Conservation (phyloP, 116 monocot species). For the Cymodocea nodosa region DNA sequence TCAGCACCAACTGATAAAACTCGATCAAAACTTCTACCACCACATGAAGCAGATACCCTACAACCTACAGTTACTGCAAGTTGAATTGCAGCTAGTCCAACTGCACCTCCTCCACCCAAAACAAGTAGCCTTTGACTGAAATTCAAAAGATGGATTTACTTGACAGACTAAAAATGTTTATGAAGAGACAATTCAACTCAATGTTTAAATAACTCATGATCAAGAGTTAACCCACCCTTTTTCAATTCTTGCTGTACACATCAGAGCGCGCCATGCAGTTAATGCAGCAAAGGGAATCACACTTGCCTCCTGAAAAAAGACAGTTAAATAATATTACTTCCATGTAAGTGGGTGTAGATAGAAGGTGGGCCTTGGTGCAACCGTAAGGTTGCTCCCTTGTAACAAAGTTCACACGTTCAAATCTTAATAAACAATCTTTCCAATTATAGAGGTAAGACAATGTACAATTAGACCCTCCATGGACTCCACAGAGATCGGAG, state of each 20-base stretch:
- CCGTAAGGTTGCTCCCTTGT: too few relatives aligned
- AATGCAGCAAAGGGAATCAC: slow-evolving; percentile 98
- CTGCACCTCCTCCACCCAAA: slow-evolving; percentile 96
- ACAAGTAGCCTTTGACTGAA: slow-evolving; percentile 83
- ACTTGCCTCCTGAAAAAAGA: slow-evolving; percentile 72
- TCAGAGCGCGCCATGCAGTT: slow-evolving; percentile 96
- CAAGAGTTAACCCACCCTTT: slow-evolving; percentile 43
- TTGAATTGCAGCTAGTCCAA: slow-evolving; percentile 95
- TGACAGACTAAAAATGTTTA: neutral
- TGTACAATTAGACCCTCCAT: too few relatives aligned
- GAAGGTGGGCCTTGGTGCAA: too few relatives aligned
- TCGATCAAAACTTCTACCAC: slow-evolving; percentile 71
- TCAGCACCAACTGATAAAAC: slow-evolving; percentile 74
- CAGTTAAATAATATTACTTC: too few relatives aligned
- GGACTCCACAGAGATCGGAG: too few relatives aligned
- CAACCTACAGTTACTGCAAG: slow-evolving; percentile 70
- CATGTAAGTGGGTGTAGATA: too few relatives aligned
- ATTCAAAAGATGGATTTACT: slow-evolving; percentile 1
- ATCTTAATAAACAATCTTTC: too few relatives aligned
- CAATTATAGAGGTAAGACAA: too few relatives aligned
- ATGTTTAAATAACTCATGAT: neutral
- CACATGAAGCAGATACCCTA: slow-evolving; percentile 74
- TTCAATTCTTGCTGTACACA: slow-evolving; percentile 73
- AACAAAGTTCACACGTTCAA: too few relatives aligned
- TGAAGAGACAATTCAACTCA: neutral